Evolutionary conservation across 352 stramenopile genomes (phyloP), one percentile per base, ranked within the genome.

Genomic region (Pythium phragmitis): DNA sequence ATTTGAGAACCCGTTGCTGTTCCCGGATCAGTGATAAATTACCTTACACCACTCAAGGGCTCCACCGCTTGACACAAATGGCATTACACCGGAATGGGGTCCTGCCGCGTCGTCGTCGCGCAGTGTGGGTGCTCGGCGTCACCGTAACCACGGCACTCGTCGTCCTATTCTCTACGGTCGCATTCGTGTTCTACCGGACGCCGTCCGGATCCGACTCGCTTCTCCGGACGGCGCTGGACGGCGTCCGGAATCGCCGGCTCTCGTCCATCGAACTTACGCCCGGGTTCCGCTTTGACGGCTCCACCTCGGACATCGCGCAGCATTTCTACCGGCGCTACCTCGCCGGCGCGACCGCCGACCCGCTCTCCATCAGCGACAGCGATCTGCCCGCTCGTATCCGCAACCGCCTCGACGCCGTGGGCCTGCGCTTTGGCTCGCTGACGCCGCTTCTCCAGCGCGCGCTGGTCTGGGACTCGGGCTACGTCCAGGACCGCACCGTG

Each of bases 391-490:
- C 30, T 2, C 55, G 45, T 1, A 58, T 68, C 34, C 51, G 33
- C 6, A 36, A 28, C 8, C 54, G 52, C 1, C 53, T 68, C 1
- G 39, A 45, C 28, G 16, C 30, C 0, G 4, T 62, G 13, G 45
- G 30, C 7, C 8, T 68, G 11, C 53, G 53, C 28, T 68, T 68
- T 34, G 54, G 55, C 14, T 12, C 36, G 17, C 49, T 64, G 0
- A 41, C 63, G 2, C 36, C 49, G 19, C 60, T 76, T 26, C 63
- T 80, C 11, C 76, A 81, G 57, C 70, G 66, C 12, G 68, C 75
- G 17, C 41, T 81, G 4, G 34, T 81, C 7, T 81, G 75, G 75
- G 71, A 81, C 63, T 69, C 71, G 11, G 75, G 75, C 1, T 84
- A 71, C 4, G 61, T 62, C 4, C 13, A 71, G 6, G 62, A 69